A percentile compares a stretch with the other conserved stretches of the same genome.
These are phyloP conservation scores for Rhizopogon vesiculosus DNA, from an alignment of 768 basidiomycete species.

Conservation along the genomic window DNA sequence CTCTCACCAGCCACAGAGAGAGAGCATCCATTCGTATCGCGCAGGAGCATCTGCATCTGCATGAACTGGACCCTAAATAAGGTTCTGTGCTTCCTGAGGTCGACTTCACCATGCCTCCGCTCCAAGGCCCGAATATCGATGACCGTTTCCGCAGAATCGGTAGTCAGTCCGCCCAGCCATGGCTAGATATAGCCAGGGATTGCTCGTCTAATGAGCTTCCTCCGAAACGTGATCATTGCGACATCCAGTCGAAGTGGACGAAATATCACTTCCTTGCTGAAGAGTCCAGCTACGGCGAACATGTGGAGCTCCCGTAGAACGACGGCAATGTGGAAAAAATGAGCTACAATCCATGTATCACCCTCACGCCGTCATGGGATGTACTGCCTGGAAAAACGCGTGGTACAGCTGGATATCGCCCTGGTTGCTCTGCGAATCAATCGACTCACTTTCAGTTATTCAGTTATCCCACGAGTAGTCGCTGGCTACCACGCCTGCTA, in stretches of 20 bases:
- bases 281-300: conserved; percentile 72
- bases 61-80: conserved; percentile 75
- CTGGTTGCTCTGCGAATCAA: conserved; percentile 73
- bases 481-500: conserved; percentile 96
- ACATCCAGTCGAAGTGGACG: conserved; percentile 86
- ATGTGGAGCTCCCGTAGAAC: conserved; percentile 62
- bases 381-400: no score
- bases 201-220: conserved; percentile 55
- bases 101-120: conserved; percentile 73
- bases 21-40: conserved; percentile 80
- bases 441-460: conserved; percentile 64
- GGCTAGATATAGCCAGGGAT: conserved; percentile 59
- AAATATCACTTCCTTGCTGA: conserved; percentile 70
- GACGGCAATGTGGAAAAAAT: conserved; percentile 62
- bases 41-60: conserved; percentile 69
- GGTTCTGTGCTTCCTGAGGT: conserved; percentile 79
- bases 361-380: conserved; percentile 83
- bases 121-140: conserved; percentile 77
- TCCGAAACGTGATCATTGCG: conserved; percentile 51
- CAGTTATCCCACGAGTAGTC: conserved; percentile 52
- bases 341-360: conserved; percentile 89
- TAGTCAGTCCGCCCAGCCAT: conserved; percentile 62
- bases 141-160: conserved; percentile 90
- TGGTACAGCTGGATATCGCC: no score
- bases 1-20: conserved; percentile 65